A percentile compares a stretch with the other conserved stretches of the same genome.
phyloP scores from a whole-genome alignment of 1,139 yeast species.

The Pneumocystis canis region DNA sequence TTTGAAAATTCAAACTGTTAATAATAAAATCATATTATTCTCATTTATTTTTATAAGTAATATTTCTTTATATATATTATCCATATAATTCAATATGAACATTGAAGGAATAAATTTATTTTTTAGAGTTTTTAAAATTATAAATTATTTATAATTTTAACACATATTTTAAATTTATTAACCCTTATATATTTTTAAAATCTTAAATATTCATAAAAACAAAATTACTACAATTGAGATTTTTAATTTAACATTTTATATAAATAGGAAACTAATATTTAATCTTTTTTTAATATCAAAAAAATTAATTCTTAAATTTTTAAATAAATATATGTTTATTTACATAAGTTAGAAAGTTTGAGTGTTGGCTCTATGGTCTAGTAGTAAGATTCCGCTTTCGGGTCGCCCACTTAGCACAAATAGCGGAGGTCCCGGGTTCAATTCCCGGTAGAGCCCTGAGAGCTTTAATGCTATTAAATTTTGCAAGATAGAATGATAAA shows the following conservation, averaged over 20 bases:
- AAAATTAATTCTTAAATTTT: no score
- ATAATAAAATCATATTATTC: constrained; percentile 34
- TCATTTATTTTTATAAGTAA: constrained; percentile 59
- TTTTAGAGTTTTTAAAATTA: no score
- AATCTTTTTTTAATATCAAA: no score
- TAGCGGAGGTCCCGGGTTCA: constrained; percentile 1
- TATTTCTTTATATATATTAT: constrained; percentile 77
- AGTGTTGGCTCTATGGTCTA: background rate
- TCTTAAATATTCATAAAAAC: no score
- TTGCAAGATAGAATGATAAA: no score
- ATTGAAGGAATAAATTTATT: background rate
- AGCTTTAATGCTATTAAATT: background rate
- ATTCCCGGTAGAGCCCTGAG: background rate
- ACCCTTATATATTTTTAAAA: no score
- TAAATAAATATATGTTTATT: no score
- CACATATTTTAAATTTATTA: no score
- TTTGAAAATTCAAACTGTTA: constrained; percentile 34
- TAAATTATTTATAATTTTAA: no score
- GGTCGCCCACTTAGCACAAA: background rate
- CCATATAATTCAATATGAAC: constrained; percentile 20
- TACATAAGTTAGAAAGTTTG: background rate
- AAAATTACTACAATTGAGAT: no score
- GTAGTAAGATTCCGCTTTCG: constrained; percentile 1
- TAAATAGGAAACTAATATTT: no score
- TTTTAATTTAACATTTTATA: no score